Base-by-base conservation (phyloP, 1,139 yeast genomes). In the Komagataea norvegica region DNA sequence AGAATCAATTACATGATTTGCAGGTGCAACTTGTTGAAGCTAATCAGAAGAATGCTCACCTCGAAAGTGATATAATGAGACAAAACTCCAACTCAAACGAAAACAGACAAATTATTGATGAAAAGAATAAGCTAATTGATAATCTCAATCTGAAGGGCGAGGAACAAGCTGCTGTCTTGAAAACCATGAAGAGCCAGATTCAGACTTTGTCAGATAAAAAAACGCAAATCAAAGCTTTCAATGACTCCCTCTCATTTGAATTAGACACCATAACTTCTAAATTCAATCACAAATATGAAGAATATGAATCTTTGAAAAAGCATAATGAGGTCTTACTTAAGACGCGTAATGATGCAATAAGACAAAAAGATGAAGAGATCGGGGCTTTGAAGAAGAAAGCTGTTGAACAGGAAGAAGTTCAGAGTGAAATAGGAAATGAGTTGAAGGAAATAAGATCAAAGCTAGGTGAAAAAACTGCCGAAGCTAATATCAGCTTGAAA, bases 381-480 rank as follows among this genome's bases (percentile, higher is more conserved):
- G 23, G 14, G 15, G 3, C 15, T 3, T 25, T 33, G 21, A 40
- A 36, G 18, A 20, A 16, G 7, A 15, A 28, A 11, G 22, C 33
- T 3, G 18, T 24, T 5, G 31, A 27, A 3, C 8, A 24, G 2
- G 8, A 21, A 17, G 15, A 32, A 7, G 11, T 7, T 16, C 18
- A 23, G 29, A 13, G 4, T 3, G 7, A 13, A 8, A 1, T 15
- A 9, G 25, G 18, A 5, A 17, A 19, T 5, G 45, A 42, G 8
- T 9, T 45, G 1, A 34, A 32, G 15, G 47, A 44, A 4, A 30
- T 43, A 3, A 40, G 46, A 25, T 16, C 34, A 14, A 37, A 31
- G 13, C 31, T 48, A 22, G 43, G 45, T 26, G 46, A 43, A 8
- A 43, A 33, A 17, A 38, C 28, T 14, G n/a, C 28, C 3, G 45